These are phyloP conservation scores for Lizonia empirigonia DNA, from an alignment of 2,329 filamentous ascomycete species.

Conservation along the genomic window DNA sequence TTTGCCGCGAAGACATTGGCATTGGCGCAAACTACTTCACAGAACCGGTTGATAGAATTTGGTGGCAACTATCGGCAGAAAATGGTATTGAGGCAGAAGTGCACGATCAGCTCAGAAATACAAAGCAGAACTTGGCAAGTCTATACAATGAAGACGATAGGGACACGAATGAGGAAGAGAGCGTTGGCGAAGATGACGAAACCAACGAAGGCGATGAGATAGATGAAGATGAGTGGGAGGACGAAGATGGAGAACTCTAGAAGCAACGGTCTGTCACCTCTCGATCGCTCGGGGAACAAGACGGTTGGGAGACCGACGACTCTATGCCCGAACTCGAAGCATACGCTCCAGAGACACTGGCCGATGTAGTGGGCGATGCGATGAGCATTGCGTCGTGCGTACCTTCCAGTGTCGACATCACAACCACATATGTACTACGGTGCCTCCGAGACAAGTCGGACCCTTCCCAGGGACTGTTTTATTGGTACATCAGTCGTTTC, in stretches of 20 bases:
- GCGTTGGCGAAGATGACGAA: background rate
- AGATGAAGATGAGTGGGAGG: background rate
- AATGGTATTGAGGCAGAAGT: conserved; percentile 17
- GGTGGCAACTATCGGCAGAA: conserved; percentile 5
- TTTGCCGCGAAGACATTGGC: conserved; percentile 21
- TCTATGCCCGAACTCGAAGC: conserved; percentile 11
- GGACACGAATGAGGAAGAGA: background rate
- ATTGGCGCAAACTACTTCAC: conserved; percentile 11
- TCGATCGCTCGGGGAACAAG: background rate
- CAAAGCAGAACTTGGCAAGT: conserved; percentile 5
- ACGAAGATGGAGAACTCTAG: background rate
- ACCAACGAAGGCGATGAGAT: background rate
- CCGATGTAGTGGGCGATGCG: background rate
- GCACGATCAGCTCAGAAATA: conserved; percentile 10
- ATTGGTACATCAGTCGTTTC: background rate
- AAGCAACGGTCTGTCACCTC: too few species aligned
- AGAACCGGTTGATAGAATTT: conserved; percentile 10
- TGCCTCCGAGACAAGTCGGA: background rate
- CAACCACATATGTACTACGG: background rate
- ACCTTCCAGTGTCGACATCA: background rate
- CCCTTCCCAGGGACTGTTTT: background rate
- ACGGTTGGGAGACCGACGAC: background rate
- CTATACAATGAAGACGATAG: conserved; percentile 14
- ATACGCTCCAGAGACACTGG: background rate
- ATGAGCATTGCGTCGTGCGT: background rate